phyloP scores from a whole-genome alignment of 805 yeast species.

The Cyberlindnera amylophila region DNA sequence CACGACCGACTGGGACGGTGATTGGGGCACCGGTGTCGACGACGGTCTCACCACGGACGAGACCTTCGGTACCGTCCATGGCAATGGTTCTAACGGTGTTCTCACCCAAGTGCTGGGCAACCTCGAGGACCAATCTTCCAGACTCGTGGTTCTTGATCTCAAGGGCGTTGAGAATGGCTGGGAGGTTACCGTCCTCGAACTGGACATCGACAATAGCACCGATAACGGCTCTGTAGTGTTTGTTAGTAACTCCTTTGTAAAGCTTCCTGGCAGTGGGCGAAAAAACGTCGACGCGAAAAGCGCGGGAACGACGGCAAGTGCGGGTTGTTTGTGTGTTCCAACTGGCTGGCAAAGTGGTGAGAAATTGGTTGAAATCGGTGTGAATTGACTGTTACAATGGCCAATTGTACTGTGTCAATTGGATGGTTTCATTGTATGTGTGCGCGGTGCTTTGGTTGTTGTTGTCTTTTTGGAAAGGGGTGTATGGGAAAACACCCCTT shows the following conservation, averaged over 20 bases:
- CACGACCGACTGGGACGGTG: conserved; percentile 99
- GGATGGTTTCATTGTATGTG: too few species aligned
- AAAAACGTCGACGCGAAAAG: too few species aligned
- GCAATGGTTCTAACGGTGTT: conserved; percentile 99
- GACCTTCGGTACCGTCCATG: conserved; percentile 99
- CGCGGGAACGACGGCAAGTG: too few species aligned
- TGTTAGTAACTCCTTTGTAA: conserved; percentile 16
- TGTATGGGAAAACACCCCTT: conserved; percentile 1
- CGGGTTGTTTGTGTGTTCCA: too few species aligned
- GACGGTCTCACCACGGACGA: conserved; percentile 93
- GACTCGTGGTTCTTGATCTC: conserved; percentile 74
- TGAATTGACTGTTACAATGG: too few species aligned
- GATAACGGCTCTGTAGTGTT: conserved; percentile 78
- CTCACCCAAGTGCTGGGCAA: conserved; percentile 99
- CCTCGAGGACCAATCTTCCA: conserved; percentile 90
- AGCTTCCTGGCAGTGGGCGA: too few species aligned
- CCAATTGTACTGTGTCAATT: too few species aligned
- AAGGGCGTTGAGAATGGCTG: conserved; percentile 96
- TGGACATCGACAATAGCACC: conserved; percentile 99
- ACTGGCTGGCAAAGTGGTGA: too few species aligned
- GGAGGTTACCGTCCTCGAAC: conserved; percentile 95
- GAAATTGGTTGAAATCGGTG: too few species aligned
- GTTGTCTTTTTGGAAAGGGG: not conserved
- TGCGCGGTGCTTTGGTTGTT: too few species aligned
- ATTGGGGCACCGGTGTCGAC: conserved; percentile 97